Conservation (phyloP, 1,284 basidiomycete species). For the Trametes sp. region DNA sequence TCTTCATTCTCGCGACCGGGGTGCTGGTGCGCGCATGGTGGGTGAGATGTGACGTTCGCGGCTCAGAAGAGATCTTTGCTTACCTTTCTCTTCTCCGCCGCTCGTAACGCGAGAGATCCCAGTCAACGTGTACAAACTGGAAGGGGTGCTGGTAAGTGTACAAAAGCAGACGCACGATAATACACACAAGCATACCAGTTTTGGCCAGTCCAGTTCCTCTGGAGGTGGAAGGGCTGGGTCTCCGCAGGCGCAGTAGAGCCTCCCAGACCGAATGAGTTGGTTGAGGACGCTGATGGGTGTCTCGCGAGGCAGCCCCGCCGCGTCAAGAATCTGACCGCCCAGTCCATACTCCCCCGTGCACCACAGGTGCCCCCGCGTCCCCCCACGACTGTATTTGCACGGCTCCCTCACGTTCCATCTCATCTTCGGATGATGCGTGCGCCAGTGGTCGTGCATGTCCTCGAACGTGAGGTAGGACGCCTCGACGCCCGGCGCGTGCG, state of each 20-base stretch:
- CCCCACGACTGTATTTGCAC: no score
- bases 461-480: conserved; percentile 8
- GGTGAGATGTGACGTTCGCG: neutral
- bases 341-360: neutral
- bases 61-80: neutral
- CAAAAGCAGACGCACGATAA: neutral
- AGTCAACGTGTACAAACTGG: neutral
- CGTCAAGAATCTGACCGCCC: conserved; percentile 6
- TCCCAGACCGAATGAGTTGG: neutral
- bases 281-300: neutral
- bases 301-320: conserved; percentile 1
- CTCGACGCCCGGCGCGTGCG: neutral
- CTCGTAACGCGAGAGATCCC: neutral
- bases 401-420: neutral
- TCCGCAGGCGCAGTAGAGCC: conserved; percentile 16
- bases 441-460: conserved; percentile 16
- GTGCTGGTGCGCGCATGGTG: no score
- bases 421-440: conserved; percentile 1
- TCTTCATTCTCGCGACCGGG: neutral
- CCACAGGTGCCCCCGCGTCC: neutral
- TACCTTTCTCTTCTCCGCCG: neutral
- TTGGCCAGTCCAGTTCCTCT: conserved; percentile 1
- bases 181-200: neutral
- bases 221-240: conserved; percentile 10
- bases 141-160: neutral